Conservation (phyloP, 2,329 filamentous ascomycete genomes). For the Aspergillus sojae region DNA sequence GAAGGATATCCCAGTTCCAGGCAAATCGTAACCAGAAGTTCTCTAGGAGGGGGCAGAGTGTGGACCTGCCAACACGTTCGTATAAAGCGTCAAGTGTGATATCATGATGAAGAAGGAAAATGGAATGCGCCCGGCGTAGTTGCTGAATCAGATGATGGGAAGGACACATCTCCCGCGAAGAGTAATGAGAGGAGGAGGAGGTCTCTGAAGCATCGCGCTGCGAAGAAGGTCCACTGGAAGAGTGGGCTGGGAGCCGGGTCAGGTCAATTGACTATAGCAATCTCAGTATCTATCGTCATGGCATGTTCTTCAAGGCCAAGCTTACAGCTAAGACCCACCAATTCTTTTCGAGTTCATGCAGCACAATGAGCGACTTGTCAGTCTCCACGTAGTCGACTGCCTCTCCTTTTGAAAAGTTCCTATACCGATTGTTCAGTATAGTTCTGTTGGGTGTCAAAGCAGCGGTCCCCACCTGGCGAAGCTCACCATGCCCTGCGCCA, state of each 20-base stretch:
- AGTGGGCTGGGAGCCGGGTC: constrained; percentile 67
- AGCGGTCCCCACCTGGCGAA: constrained; percentile 68
- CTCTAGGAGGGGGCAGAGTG: constrained; percentile 72
- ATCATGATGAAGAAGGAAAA: constrained; percentile 87
- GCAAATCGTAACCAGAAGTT: constrained; percentile 78
- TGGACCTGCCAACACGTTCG: constrained; percentile 62
- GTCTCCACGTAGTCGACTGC: constrained; percentile 87
- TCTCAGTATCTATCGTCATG: constrained; percentile 13
- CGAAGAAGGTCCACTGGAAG: constrained; percentile 45
- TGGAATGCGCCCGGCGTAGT: constrained; percentile 76
- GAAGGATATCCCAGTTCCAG: constrained; percentile 78
- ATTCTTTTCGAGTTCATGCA: constrained; percentile 82
- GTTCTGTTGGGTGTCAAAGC: constrained; percentile 2
- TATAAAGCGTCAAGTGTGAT: constrained; percentile 72
- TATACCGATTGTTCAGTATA: constrained; percentile 36
- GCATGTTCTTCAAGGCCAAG: constrained; percentile 17
- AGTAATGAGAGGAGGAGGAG: constrained; percentile 70
- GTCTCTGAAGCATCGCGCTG: constrained; percentile 40
- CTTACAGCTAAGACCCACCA: constrained; percentile 96
- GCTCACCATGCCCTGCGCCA: constrained; percentile 94
- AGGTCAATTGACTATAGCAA: constrained; percentile 72
- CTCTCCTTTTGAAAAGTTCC: constrained; percentile 78
- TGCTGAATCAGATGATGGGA: constrained; percentile 77
- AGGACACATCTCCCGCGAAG: constrained; percentile 85
- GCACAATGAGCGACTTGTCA: constrained; percentile 79